These are phyloP conservation scores for Claviceps humidiphila DNA, from an alignment of 2,329 filamentous ascomycete genomes.

Conservation along the genomic window DNA sequence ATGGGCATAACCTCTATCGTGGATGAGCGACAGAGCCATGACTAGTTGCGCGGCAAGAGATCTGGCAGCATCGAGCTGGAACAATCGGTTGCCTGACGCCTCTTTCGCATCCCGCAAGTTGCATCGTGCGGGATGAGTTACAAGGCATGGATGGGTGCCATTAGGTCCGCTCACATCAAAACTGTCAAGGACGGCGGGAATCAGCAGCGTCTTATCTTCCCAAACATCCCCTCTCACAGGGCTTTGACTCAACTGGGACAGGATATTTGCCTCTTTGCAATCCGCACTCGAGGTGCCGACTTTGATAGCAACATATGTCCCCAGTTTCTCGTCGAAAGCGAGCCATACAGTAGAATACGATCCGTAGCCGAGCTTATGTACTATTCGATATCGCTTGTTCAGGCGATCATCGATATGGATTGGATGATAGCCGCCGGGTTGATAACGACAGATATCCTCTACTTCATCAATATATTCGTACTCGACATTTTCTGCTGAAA, in stretches of 20 bases:
- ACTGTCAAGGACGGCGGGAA: slow-evolving; percentile 3
- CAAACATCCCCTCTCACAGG: slow-evolving; percentile 5
- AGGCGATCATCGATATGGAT: too few relatives aligned
- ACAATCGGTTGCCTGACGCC: slow-evolving; percentile 3
- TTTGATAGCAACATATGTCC: slow-evolving; percentile 15
- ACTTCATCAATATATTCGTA: too few relatives aligned
- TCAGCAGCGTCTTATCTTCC: slow-evolving; percentile 14
- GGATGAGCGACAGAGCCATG: too few relatives aligned
- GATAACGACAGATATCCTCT: too few relatives aligned
- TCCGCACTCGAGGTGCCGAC: slow-evolving; percentile 12
- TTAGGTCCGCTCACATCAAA: slow-evolving; percentile 6
- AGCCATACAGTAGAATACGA: neutral
- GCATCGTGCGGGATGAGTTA: slow-evolving; percentile 14
- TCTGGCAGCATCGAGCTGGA: slow-evolving; percentile 13
- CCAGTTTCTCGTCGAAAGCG: neutral
- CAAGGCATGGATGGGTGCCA: slow-evolving; percentile 15
- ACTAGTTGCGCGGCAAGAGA: too few relatives aligned
- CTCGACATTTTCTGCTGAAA: too few relatives aligned
- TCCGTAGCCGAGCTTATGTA: neutral
- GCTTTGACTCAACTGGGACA: slow-evolving; percentile 7
- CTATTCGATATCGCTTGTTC: neutral
- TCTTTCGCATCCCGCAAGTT: slow-evolving; percentile 12
- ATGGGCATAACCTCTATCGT: too few relatives aligned
- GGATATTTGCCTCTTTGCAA: slow-evolving; percentile 10
- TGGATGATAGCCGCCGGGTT: too few relatives aligned